A percentile compares a stretch with the other conserved stretches of the same genome.
phyloP scores from a whole-genome alignment of 371 early-diverging fungal genomes.

The Mortierella sp. region DNA sequence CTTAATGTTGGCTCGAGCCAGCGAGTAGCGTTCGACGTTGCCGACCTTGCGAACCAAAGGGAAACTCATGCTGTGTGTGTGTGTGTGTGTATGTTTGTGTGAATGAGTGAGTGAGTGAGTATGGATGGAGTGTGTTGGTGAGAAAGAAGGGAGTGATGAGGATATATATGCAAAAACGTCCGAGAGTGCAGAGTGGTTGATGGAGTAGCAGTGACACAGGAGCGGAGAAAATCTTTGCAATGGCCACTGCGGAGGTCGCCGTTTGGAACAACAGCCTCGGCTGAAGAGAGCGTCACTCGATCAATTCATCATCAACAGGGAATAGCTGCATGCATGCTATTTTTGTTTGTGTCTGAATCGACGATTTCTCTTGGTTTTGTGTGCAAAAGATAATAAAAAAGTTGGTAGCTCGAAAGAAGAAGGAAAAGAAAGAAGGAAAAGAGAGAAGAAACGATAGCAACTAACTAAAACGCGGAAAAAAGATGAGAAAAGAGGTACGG shows the following conservation, averaged over 20 bases:
- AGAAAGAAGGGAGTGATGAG: neutral
- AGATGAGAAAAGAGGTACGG: neutral
- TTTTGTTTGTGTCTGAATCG: neutral
- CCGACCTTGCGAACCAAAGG: conserved; percentile 34
- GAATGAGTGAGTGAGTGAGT: neutral
- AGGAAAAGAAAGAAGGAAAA: neutral
- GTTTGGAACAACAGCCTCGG: neutral
- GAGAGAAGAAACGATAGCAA: neutral
- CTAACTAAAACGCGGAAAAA: neutral
- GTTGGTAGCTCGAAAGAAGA: neutral
- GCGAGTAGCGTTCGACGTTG: conserved; percentile 39
- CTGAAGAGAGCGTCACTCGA: too few relatives aligned
- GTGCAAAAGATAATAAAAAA: neutral
- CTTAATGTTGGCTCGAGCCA: conserved; percentile 29
- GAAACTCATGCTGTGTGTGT: conserved; percentile 17
- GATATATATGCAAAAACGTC: neutral
- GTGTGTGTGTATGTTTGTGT: neutral
- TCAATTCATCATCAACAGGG: neutral
- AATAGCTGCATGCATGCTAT: neutral
- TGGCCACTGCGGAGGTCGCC: neutral
- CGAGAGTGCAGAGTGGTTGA: too few relatives aligned
- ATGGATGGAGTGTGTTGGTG: neutral
- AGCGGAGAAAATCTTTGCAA: neutral
- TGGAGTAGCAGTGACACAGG: neutral
- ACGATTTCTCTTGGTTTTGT: neutral